Evolutionary conservation across 164 flowering plant species (phyloP), one percentile per base, ranked within the genome.

Genomic region (Vitis rupestris): DNA sequence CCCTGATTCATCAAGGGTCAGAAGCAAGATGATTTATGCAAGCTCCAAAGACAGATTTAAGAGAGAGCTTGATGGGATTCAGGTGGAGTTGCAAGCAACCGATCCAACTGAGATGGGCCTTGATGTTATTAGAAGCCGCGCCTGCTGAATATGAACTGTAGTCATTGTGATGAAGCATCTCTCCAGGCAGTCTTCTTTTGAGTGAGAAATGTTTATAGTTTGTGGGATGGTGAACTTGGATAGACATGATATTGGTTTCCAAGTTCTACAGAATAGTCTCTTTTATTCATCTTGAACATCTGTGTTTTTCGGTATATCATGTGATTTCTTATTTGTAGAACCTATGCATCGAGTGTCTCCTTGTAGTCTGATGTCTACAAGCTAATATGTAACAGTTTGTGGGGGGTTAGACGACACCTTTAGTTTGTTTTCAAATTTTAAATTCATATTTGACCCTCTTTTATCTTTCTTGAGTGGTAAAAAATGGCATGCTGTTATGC

Each of bases 21-120:
- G 90, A 71, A 85, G 80, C 79, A 85, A 85, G 78, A 85, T 85
- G 88, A 79, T 85, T 63, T 85, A 85, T 67, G 88, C 88, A 10
- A 83, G 85, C 75, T 83, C 86, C 29, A 85, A 85, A 79, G 88
- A 85, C 73, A 76, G 86, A 53, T 85, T 85, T 73, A 82, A 81
- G 82, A 85, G 86, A 64, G 88, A 83, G 78, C 82, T 85, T 0
- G 88, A 85, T 67, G 88, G 86, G 15, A 82, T 85, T 73, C 86
- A 85, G 84, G 81, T 85, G 10, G 88, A 85, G 71, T 68, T 85
- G 77, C 86, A 85, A 68, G 88, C 88, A 14, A 81, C 85, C 29
- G 86, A 83, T 71, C 88, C 88, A 57, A 76, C 86, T 64, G 88
- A 83, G 74, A 81, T 85, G 85, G 85, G 76, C 10, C 83, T 85